Evolutionary conservation across 768 basidiomycete genomes (phyloP), one percentile per base, ranked within the genome.

Genomic region (Pleurotus giganteus): DNA sequence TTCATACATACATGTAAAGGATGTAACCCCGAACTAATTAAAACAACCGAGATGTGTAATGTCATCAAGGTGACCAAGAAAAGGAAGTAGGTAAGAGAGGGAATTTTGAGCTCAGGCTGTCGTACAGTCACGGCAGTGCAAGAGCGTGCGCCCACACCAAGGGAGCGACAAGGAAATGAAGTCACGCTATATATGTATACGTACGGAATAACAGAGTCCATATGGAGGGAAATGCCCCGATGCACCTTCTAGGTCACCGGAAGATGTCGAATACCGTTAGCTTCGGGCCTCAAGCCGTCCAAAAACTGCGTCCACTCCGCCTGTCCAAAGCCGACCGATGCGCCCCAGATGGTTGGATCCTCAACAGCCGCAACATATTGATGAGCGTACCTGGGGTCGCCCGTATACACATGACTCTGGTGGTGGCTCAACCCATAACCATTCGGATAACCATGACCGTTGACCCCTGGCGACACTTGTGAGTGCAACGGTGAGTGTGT

Each of bases 261-360:
- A 13, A 49, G 27, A 31, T 49, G 47, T 23, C 49, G 31, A 4
- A 51, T 23, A 19, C n/a, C 27, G 8, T n/a, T 32, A 11, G 49
- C 61, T 27, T 75, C 73, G 26, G 82, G 79, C 63, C 83, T 77
- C 69, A 89, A 76, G 42, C 80, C 85, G 57, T 88, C 84, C 69
- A 90, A 69, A 55, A 79, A 75, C 52, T 76, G 75, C 2, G 73
- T 75, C 86, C 89, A 91, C 69, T 91, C 89, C 36, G 84, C 82
- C 60, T 88, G 85, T 54, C 82, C 88, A 63, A 91, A 87, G 15
- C 86, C 86, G 47, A 85, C 79, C 32, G 84, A 80, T 13, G 88
- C 79, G 39, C 88, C 88, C 88, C 89, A 91, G 75, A 89, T 85
- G 28, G 74, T 74, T 32, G 76, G 71, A 58, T 87, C 84, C 56